Base-by-base conservation (phyloP, 805 yeast genomes). In the Saccharomycopsis capsularis region DNA sequence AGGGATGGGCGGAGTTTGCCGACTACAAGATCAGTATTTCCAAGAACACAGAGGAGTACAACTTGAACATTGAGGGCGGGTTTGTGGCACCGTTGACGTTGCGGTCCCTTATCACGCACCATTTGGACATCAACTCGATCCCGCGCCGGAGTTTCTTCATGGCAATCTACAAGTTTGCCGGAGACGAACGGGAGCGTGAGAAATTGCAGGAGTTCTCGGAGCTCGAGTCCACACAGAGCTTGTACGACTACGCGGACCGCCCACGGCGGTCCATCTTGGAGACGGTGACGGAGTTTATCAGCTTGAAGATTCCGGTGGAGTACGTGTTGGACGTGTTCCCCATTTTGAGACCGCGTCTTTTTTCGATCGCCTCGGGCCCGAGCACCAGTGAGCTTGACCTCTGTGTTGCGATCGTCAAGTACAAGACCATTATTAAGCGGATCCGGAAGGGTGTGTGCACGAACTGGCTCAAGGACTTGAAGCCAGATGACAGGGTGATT, bases 231-330 rank as follows among this genome's bases (percentile, higher is more conserved):
- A 75, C 83, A 46, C 89, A 91, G 60, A 96, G 86, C 47, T 65
- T 90, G 40, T 91, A 80, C 62, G 82, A 91, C 63, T 93, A 93
- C 63, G 95, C 95, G n/a, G 85, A 88, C 60, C 69, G 98, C 51
- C 97, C 98, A 3, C 73, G 96, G 55, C 65, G 99, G 56, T 88
- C 95, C 44, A 75, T 90, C 3, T 60, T 89, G 21, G 99, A 93
- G 62, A 84, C 85, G 0, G 62, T 93, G 4, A 73, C 79, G 46
- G 99, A 93, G 61, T 93, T 93, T 60, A 79, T 76, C 53, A 75
- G 87, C 3, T 69, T 93, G 38, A 71, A 66, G 43, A 78, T 93
- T 25, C 98, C 99, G 1, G 60, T 85, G 32, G 82, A 78, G 50
- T 82, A 84, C 59, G 57, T 88, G 3, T 69, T 86, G 39, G 98